Percentiles rank a stretch among this genome's conserved stretches.
phyloP scores from a whole-genome alignment of 2,329 filamentous ascomycete genomes.

The Colletotrichum eleusines region DNA sequence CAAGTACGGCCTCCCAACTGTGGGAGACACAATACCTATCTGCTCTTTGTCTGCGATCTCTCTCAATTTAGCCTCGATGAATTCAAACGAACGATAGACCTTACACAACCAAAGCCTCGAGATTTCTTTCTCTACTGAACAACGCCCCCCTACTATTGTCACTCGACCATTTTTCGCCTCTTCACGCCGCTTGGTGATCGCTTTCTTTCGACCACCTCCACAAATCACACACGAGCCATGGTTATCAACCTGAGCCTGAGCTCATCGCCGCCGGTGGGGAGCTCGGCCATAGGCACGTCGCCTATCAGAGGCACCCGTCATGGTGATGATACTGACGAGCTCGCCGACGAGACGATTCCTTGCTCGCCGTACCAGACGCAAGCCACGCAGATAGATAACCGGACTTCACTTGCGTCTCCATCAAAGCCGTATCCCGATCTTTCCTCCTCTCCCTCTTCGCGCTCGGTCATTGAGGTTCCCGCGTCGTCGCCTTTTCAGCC shows the following conservation, averaged over 20 bases:
- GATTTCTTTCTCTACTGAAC: background rate
- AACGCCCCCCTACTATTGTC: constrained; percentile 10
- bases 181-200: background rate
- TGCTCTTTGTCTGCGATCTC: constrained; percentile 9
- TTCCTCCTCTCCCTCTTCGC: constrained; percentile 58
- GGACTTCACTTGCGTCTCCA: constrained; percentile 50
- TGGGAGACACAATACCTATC: too few species aligned
- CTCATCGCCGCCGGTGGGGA: constrained; percentile 32
- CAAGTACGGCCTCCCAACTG: too few species aligned
- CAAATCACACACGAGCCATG: constrained; percentile 16
- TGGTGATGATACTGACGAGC: constrained; percentile 58
- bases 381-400: constrained; percentile 61
- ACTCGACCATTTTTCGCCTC: constrained; percentile 16
- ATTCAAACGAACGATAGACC: background rate
- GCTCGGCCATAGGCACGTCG: constrained; percentile 12
- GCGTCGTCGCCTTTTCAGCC: constrained; percentile 83
- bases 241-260: constrained; percentile 24
- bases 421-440: constrained; percentile 45
- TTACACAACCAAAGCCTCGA: background rate
- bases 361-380: constrained; percentile 60
- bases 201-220: background rate
- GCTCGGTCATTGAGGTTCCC: constrained; percentile 77
- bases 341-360: constrained; percentile 60
- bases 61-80: background rate
- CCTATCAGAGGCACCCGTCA: constrained; percentile 12